Percentiles rank a stretch among this genome's conserved stretches.
These are phyloP conservation scores for Asterochloris sp. DNA, from an alignment of 139 green algal genomes.

Conservation along the genomic window DNA sequence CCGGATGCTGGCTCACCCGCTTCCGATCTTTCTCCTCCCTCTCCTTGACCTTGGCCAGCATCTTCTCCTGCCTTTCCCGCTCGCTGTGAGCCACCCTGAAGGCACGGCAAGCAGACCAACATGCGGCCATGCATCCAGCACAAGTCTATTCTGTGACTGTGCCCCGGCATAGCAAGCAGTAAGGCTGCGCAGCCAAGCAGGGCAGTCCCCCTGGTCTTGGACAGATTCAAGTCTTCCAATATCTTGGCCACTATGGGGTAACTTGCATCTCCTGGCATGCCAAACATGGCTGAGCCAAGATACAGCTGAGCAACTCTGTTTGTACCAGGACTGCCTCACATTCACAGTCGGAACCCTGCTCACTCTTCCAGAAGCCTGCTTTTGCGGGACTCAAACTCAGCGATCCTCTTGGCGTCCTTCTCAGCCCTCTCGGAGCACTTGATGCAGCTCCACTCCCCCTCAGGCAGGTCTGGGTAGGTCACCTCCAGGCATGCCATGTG, in stretches of 20 bases:
- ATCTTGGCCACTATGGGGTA: too few species aligned
- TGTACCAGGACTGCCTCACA: background rate
- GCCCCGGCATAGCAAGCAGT: too few species aligned
- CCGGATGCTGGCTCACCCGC: background rate
- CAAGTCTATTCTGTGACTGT: background rate
- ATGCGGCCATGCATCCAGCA: too few species aligned
- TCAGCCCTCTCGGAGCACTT: slow-evolving; percentile 35
- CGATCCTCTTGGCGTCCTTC: slow-evolving; percentile 20
- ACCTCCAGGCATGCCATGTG: slow-evolving; percentile 49
- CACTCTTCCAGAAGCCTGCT: slow-evolving; percentile 19
- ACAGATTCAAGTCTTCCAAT: too few species aligned
- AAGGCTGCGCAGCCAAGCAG: too few species aligned
- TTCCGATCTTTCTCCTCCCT: slow-evolving; percentile 18
- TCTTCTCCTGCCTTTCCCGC: slow-evolving; percentile 45
- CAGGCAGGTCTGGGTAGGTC: slow-evolving; percentile 30
- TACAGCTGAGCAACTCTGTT: too few species aligned
- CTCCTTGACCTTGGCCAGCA: slow-evolving; percentile 28
- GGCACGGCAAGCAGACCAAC: background rate
- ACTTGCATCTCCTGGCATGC: too few species aligned
- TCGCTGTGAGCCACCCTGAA: slow-evolving; percentile 19
- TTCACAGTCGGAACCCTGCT: background rate
- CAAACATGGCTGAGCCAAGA: too few species aligned
- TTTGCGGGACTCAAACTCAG: slow-evolving; percentile 32
- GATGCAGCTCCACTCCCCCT: slow-evolving; percentile 46
- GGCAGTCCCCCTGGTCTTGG: too few species aligned